A percentile compares a stretch with the other conserved stretches of the same genome.
Evolutionary conservation across 2,329 filamentous ascomycete genomes (phyloP).

Genomic region (Aspergillus novoparasiticus): DNA sequence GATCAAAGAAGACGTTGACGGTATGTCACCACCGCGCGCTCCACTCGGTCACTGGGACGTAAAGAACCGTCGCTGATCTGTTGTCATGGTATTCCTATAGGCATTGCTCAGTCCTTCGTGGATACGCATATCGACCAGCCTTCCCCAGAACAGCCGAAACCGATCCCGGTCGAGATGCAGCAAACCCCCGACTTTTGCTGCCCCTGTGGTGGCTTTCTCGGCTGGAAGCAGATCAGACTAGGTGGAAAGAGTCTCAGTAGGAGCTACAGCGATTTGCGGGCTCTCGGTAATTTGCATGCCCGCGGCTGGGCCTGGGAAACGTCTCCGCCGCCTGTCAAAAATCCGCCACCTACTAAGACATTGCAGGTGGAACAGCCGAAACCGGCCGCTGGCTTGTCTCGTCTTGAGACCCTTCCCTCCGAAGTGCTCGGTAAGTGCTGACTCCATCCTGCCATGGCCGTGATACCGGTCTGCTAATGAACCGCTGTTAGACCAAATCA

Average conservation of each 20-base stretch:
- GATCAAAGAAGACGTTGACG: conserved; percentile 47
- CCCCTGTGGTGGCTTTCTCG: conserved; percentile 48
- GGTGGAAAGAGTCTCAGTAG: conserved; percentile 47
- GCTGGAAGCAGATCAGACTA: conserved; percentile 49
- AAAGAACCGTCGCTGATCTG: conserved; percentile 2
- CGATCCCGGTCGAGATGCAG: conserved; percentile 34
- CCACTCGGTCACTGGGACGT: background rate
- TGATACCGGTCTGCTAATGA: conserved; percentile 8
- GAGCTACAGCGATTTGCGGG: conserved; percentile 47
- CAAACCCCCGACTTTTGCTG: conserved; percentile 47
- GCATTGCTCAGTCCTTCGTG: conserved; percentile 48
- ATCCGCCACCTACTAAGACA: conserved; percentile 20
- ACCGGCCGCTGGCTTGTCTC: conserved; percentile 44
- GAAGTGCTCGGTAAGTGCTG: conserved; percentile 68
- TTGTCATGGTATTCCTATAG: conserved; percentile 22
- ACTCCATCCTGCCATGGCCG: background rate
- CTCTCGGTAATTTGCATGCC: conserved; percentile 36
- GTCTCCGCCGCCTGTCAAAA: conserved; percentile 22
- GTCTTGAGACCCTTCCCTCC: conserved; percentile 68
- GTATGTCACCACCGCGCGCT: conserved; percentile 27
- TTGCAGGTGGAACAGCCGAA: conserved; percentile 25
- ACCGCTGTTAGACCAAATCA: conserved; percentile 63
- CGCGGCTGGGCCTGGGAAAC: conserved; percentile 48
- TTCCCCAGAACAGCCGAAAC: conserved; percentile 28
- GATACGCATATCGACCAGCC: conserved; percentile 39